Percentiles rank a stretch among this genome's conserved stretches.
Evolutionary conservation across 2,329 filamentous ascomycete species (phyloP).

Genomic region (Didymella arachidicola): DNA sequence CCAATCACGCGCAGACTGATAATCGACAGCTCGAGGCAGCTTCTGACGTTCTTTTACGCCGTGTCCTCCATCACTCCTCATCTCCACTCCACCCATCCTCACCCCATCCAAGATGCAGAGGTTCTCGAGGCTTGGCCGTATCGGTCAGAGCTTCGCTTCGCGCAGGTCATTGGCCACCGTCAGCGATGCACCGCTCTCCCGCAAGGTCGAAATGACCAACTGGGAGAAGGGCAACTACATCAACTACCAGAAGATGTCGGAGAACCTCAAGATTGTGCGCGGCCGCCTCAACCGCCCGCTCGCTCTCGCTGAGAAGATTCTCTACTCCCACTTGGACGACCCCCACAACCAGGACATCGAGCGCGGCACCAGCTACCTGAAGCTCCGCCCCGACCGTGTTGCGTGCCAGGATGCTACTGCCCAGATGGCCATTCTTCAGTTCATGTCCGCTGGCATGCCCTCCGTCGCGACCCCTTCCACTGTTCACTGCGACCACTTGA

Average conservation of each 20-base stretch:
- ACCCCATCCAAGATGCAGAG: conserved; percentile 68
- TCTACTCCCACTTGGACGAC: conserved; percentile 98
- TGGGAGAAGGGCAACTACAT: conserved; percentile 96
- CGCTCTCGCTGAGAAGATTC: conserved; percentile 96
- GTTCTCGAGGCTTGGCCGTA: conserved; percentile 73
- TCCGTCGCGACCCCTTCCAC: conserved; percentile 92
- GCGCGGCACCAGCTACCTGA: conserved; percentile 94
- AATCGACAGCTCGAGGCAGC: conserved; percentile 40
- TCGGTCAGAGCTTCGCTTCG: conserved; percentile 70
- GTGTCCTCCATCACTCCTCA: conserved; percentile 43
- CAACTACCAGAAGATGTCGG: conserved; percentile 99
- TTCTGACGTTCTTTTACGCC: conserved; percentile 49
- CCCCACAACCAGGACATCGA: conserved; percentile 95
- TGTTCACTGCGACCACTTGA: conserved; percentile 99
- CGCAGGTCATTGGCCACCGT: conserved; percentile 79
- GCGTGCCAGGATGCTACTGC: conserved; percentile 99
- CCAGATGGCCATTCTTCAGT: conserved; percentile 99
- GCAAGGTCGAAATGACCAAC: conserved; percentile 98
- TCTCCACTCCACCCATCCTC: conserved; percentile 51
- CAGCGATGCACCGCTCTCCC: conserved; percentile 83
- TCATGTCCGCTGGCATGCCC: conserved; percentile 98
- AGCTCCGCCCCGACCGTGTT: conserved; percentile 94
- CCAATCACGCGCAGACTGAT: conserved; percentile 45
- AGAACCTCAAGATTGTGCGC: conserved; percentile 93
- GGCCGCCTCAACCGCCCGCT: conserved; percentile 89